Evolutionary conservation across 2,329 filamentous ascomycete genomes (phyloP), one percentile per base, ranked within the genome.

Genomic region (Pseudopyrenochaeta lycopersici): DNA sequence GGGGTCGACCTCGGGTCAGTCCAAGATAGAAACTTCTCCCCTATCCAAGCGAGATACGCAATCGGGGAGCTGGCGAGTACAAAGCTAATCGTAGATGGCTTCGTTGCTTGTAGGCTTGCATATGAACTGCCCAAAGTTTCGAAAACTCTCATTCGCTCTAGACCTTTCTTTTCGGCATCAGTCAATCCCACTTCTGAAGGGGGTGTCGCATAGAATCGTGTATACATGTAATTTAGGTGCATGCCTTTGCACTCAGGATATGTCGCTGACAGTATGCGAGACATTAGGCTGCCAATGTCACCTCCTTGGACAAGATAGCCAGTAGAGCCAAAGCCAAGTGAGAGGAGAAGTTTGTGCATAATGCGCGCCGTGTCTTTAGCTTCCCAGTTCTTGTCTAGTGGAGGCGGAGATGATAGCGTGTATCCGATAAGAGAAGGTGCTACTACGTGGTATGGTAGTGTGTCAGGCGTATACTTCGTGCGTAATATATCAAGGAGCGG

Each of bases 261-360:
- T 1, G 66, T 69, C 0, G 70, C 73, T 3, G 77, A 78, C 40
- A 86, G 64, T 0, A 77, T 57, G 11, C 82, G 70, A 0, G 77
- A 71, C 4, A 85, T 50, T 21, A 76, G 68, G 38, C 76, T 78
- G 2, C 84, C 82, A 1, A 87, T 74, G 59, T 88, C 85, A 3
- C 85, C 85, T 9, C 85, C 85, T 65, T 87, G 84, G 0, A 78
- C 77, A 7, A 85, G 67, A 56, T 87, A 87, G 0, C 80, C 81
- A 1, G 58, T 56, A 20, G 42, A 14, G 0, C 73, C 76, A n/a
- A 87, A 84, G 0, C 85, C 85, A 2, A 87, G 76, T 0, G 75
- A 75, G 1, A 81, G 54, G 78, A 87, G 83, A 2, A 87, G 60
- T 18, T 79, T 75, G 67, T 86, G 76, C 48, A 86, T 73, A 7